Evolutionary conservation across 257 asterid species (phyloP), one percentile per base, ranked within the genome.

Genomic region (Fraxinus americana): DNA sequence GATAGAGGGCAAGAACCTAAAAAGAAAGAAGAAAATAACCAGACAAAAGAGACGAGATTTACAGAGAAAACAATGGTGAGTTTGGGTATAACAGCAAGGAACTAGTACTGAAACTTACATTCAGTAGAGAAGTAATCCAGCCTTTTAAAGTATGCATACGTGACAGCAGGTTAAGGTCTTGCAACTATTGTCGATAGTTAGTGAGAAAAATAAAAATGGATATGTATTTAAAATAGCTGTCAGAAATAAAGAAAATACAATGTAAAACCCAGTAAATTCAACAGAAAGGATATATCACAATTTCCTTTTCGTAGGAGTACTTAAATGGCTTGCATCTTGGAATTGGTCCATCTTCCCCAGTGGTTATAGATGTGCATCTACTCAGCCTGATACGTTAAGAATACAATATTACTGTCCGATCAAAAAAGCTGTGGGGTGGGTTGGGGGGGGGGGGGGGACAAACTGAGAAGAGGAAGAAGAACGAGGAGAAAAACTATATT

Each of bases 251-350:
- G 8, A 71, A 39, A 23, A 87, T 12, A 67, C 45, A 79, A 23
- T 59, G 65, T 23, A 71, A 34, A 77, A 80, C 38, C 13, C 39
- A 19, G 32, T 38, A 80, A 48, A 41, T 71, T 57, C 48, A 32
- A 71, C 69, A 81, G 14, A 19, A 79, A 92, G 99, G 99, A 94
- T 94, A 94, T 94, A 94, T 94, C 80, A 94, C 99, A 81, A 96
- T 96, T 84, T 96, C 98, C 86, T 96, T 96, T 92, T 96, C 99
- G 74, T 92, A 96, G 27, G 99, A 93, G 92, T 96, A 93, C 88
- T 96, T 96, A 74, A 93, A 96, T 61, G 99, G 99, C 89, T 96
- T 96, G 99, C 99, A 96, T 87, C 99, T 96, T 36, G 99, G 98
- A 84, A 93, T 96, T 52, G 98, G 97, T 74, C 99, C 99, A 86